Evolutionary conservation across 1,284 basidiomycete species (phyloP), one percentile per base, ranked within the genome.

Genomic region (Sparassis latifolia): DNA sequence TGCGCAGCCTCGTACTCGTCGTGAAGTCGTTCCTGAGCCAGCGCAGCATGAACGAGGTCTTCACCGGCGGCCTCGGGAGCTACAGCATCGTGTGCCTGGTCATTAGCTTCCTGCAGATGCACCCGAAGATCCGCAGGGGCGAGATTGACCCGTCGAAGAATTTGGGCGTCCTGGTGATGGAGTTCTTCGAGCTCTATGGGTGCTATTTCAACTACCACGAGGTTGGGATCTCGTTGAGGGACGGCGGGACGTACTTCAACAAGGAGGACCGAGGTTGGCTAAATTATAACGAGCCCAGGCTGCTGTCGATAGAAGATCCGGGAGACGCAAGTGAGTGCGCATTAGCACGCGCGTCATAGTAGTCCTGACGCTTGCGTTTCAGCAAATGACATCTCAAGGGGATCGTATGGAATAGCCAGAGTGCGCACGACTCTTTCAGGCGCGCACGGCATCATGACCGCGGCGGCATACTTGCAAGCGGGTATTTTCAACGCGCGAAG

Each of bases 111-210:
- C 72, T 99, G 44, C 96, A 98, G 74, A 87, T 97, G 74, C 96
- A 99, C 66, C 97, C 96, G 0, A 97, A 96, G 67, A 82, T 99
- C 54, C 84, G 96, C 41, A 70, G 83, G 48, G 86, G 84, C 1
- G 92, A 96, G 67, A 92, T 99, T 41, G 84, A 95, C 58, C 82
- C 94, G 0, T 80, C 82, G 55, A 74, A 80, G 59, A 99, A 98
- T 64, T 76, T 99, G 9, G 96, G 96, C 2, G 88, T 95, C 4
- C 73, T 99, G 40, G 77, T 97, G 32, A 80, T 98, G 72, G 96
- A 99, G 66, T 95, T 98, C 65, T 95, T 99, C 60, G 95, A 99
- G 74, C 76, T 97, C 6, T 98, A 98, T 64, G 96, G 95, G 10
- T 77, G 79, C 51, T 85, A 87, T 65, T 98, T 97, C 79, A 95